These are phyloP conservation scores for Leptomonas seymouri DNA, from an alignment of 208 protist genomes.

Conservation along the genomic window DNA sequence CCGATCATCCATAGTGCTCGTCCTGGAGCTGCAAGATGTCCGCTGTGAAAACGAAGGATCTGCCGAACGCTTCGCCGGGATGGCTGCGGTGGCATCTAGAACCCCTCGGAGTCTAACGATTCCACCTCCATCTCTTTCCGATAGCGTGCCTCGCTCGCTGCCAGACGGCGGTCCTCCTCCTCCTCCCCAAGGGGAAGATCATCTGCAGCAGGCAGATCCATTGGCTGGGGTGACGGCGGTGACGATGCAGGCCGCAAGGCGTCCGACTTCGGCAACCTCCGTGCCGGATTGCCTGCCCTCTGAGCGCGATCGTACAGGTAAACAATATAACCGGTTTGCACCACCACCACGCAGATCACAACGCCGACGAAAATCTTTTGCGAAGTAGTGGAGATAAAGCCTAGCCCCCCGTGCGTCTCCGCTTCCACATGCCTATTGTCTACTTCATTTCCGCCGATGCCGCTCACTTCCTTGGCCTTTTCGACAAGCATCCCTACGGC, in stretches of 20 bases:
- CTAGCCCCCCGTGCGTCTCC: conserved; percentile 1
- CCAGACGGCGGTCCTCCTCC: conserved; percentile 21
- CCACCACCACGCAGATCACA: conserved; percentile 25
- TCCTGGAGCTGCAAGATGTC: no score
- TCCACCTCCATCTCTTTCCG: conserved; percentile 29
- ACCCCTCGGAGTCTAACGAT: conserved; percentile 9
- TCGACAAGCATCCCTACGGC: conserved; percentile 15
- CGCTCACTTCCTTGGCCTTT: conserved; percentile 20
- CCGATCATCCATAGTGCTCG: no score
- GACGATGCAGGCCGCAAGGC: conserved; percentile 7
- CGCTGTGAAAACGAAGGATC: background rate
- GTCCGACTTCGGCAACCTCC: conserved; percentile 17
- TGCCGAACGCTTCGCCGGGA: no score
- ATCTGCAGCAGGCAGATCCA: background rate
- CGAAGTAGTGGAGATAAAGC: conserved; percentile 11
- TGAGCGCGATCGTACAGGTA: conserved; percentile 24
- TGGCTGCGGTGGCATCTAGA: no score
- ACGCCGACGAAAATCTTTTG: conserved; percentile 26
- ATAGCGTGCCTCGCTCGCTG: conserved; percentile 19
- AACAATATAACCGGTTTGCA: conserved; percentile 30
- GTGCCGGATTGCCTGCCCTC: conserved; percentile 18
- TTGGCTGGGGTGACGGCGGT: conserved; percentile 10
- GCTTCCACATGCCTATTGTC: background rate
- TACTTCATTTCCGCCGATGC: background rate
- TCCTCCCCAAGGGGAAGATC: conserved; percentile 14